Conservation (phyloP, 768 basidiomycete genomes). For the Tulasnella sp. region DNA sequence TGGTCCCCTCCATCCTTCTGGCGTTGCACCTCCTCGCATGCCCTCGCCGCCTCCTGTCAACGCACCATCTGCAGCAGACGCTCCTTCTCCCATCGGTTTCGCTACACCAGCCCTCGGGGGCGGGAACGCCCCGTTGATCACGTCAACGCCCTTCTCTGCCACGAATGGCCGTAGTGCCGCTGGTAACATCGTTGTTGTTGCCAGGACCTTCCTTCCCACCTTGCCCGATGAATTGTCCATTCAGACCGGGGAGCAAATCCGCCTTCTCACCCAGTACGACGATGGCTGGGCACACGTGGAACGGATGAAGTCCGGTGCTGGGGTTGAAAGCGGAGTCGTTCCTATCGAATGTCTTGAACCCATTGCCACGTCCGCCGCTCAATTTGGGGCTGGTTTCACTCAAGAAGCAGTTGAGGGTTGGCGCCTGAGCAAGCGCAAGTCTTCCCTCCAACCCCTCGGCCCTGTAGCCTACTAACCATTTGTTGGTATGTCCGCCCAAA, state of each 20-base stretch:
- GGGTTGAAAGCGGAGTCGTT: conserved; percentile 11
- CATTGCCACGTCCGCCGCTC: neutral
- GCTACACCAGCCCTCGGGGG: neutral
- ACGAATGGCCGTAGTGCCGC: neutral
- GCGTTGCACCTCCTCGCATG: conserved; percentile 1
- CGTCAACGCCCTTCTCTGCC: conserved; percentile 9
- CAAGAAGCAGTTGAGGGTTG: conserved; percentile 11
- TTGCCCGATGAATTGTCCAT: conserved; percentile 14
- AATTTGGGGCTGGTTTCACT: conserved; percentile 8
- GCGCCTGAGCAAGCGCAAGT: conserved; percentile 13
- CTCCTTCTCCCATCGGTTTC: neutral
- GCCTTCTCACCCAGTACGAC: conserved; percentile 6
- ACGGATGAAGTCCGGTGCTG: conserved; percentile 8
- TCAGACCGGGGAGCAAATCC: conserved; percentile 10
- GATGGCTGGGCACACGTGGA: conserved; percentile 16
- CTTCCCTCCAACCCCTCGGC: conserved; percentile 6
- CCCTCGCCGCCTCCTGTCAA: conserved; percentile 11
- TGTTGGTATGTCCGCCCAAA: too few relatives aligned
- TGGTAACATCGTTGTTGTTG: conserved; percentile 10
- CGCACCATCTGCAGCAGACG: neutral
- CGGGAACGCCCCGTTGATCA: neutral
- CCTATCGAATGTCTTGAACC: conserved; percentile 14
- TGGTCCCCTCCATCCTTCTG: conserved; percentile 6
- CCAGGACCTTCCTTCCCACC: conserved; percentile 14
- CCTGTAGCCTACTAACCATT: neutral